Conservation (phyloP, 2,329 filamentous ascomycete genomes). For the Penicillium sp. region DNA sequence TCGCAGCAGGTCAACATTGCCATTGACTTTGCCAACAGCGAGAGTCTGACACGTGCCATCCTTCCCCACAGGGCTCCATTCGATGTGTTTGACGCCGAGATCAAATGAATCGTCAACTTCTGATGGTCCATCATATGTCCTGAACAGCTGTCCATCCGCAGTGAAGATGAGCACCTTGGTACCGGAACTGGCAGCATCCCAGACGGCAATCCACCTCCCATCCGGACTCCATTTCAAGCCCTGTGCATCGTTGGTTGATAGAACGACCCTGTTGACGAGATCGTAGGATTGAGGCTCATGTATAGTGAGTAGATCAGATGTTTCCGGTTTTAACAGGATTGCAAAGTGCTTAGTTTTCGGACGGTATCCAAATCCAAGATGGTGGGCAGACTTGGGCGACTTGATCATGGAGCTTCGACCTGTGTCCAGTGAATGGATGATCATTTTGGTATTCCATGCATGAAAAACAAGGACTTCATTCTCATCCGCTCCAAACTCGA, state of each 20-base stretch:
- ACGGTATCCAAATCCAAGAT: slow-evolving; percentile 43
- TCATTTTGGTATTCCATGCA: slow-evolving; percentile 44
- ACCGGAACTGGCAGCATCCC: slow-evolving; percentile 58
- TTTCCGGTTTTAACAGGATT: slow-evolving; percentile 44
- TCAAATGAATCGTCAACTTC: slow-evolving; percentile 46
- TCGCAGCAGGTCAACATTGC: slow-evolving; percentile 53
- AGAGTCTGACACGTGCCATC: slow-evolving; percentile 43
- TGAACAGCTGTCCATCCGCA: slow-evolving; percentile 62
- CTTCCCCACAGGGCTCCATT: slow-evolving; percentile 53
- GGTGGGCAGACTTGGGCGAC: slow-evolving; percentile 43
- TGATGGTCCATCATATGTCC: slow-evolving; percentile 52
- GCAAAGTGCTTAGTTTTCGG: slow-evolving; percentile 46
- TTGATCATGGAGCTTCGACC: slow-evolving; percentile 45
- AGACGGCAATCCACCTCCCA: slow-evolving; percentile 62
- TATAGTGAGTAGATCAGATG: slow-evolving; percentile 43
- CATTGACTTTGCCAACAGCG: slow-evolving; percentile 56
- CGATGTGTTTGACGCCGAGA: slow-evolving; percentile 56
- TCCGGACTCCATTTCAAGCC: slow-evolving; percentile 64
- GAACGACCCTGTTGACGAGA: slow-evolving; percentile 35
- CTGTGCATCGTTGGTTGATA: slow-evolving; percentile 60
- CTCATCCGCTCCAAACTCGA: slow-evolving; percentile 43
- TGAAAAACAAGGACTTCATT: slow-evolving; percentile 46
- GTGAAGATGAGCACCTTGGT: slow-evolving; percentile 61
- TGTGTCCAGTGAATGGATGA: slow-evolving; percentile 39
- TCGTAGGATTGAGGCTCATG: slow-evolving; percentile 43